These are phyloP conservation scores for Terana coerulea DNA, from an alignment of 768 basidiomycete genomes.

Conservation along the genomic window DNA sequence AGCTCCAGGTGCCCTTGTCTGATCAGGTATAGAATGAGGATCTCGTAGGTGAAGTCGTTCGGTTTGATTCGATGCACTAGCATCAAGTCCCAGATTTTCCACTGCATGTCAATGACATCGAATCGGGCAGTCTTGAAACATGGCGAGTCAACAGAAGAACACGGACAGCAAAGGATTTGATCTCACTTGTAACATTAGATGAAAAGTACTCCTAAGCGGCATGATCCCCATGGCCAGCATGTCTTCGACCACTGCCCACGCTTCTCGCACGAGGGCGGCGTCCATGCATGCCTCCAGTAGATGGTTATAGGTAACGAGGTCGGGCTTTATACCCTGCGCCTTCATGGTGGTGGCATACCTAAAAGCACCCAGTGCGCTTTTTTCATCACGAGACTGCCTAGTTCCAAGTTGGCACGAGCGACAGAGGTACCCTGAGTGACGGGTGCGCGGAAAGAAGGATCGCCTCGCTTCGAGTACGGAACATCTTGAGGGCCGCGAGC, in stretches of 20 bases:
- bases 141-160: background rate
- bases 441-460: conserved; percentile 17
- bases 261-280: conserved; percentile 43
- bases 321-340: conserved; percentile 44
- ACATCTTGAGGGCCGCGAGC: background rate
- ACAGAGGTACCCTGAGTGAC: conserved; percentile 23
- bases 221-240: conserved; percentile 50
- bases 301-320: conserved; percentile 50
- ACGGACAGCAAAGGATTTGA: background rate
- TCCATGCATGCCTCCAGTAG: conserved; percentile 48
- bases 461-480: background rate
- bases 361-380: conserved; percentile 39
- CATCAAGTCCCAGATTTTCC: conserved; percentile 55
- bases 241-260: conserved; percentile 66
- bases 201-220: conserved; percentile 51
- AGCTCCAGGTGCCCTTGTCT: conserved; percentile 56
- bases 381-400: conserved; percentile 36
- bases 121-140: conserved; percentile 27
- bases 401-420: conserved; percentile 24
- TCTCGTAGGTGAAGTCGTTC: conserved; percentile 50
- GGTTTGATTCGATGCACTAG: conserved; percentile 41
- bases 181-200: conserved; percentile 57
- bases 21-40: conserved; percentile 47
- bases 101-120: conserved; percentile 23
- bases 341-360: conserved; percentile 57